phyloP scores from a whole-genome alignment of 2,329 filamentous ascomycete genomes.

The Cryphonectria radicalis region DNA sequence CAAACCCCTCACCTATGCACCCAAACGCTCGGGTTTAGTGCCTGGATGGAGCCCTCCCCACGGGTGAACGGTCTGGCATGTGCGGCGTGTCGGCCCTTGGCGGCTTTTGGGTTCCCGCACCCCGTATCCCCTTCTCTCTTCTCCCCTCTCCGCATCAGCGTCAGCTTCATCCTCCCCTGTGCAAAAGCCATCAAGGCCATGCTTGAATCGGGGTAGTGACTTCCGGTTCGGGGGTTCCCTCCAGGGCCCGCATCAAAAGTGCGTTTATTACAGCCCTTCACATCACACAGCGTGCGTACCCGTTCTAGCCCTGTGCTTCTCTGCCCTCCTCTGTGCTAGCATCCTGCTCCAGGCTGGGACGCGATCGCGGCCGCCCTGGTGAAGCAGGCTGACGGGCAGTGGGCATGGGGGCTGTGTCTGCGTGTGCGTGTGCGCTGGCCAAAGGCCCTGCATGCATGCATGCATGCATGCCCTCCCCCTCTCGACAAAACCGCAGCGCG shows the following conservation, averaged over 20 bases:
- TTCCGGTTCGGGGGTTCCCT: conserved; percentile 4
- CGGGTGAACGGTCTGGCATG: conserved; percentile 15
- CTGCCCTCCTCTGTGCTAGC: conserved; percentile 8
- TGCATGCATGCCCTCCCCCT: conserved; percentile 22
- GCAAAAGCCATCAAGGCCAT: background rate
- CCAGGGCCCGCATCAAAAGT: conserved; percentile 24
- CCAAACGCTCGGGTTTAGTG: conserved; percentile 28
- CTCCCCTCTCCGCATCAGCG: conserved; percentile 16
- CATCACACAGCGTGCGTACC: conserved; percentile 16
- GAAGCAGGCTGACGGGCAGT: conserved; percentile 16
- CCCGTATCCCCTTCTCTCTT: background rate
- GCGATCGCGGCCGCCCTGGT: conserved; percentile 22
- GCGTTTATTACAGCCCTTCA: background rate
- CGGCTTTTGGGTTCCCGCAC: background rate
- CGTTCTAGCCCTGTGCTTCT: conserved; percentile 12
- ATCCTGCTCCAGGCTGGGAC: conserved; percentile 19
- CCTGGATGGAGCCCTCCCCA: conserved; percentile 20
- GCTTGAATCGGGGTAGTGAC: background rate
- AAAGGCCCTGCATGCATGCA: conserved; percentile 23
- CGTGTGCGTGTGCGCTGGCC: conserved; percentile 15
- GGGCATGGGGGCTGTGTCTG: conserved; percentile 9
- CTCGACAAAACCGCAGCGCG: conserved; percentile 10
- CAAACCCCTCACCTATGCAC: conserved; percentile 28
- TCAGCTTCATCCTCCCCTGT: background rate
- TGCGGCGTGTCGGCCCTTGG: conserved; percentile 25